phyloP scores from a whole-genome alignment of 2,329 filamentous ascomycete genomes.

The Exophiala spinifera region DNA sequence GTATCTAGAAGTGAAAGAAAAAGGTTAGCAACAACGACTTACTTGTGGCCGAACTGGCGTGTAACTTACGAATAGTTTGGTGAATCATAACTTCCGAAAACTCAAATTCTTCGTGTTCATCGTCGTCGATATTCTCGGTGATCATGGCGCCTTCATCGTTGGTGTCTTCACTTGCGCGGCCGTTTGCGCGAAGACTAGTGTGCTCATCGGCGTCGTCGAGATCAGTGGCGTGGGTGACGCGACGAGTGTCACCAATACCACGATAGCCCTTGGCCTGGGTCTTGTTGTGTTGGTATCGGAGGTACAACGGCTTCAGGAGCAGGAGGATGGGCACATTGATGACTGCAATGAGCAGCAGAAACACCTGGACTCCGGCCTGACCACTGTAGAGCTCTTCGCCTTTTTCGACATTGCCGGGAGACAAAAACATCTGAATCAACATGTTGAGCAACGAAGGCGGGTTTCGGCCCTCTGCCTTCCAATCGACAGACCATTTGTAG shows the following conservation, averaged over 20 bases:
- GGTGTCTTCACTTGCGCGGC: conserved; percentile 66
- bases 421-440: conserved; percentile 99
- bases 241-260: conserved; percentile 78
- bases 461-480: conserved; percentile 62
- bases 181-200: conserved; percentile 46
- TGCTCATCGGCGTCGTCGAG: conserved; percentile 66
- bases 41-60: conserved; percentile 32
- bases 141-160: conserved; percentile 87
- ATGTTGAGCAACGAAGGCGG: conserved; percentile 94
- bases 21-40: conserved; percentile 33
- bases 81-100: conserved; percentile 98
- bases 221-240: conserved; percentile 83
- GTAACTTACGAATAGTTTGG: conserved; percentile 85
- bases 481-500: conserved; percentile 96
- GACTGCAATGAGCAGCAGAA: conserved; percentile 77
- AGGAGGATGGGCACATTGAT: conserved; percentile 85
- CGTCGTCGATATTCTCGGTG: conserved; percentile 71
- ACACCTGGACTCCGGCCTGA: conserved; percentile 71
- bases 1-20: conserved; percentile 22
- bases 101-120: conserved; percentile 94
- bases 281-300: conserved; percentile 88
- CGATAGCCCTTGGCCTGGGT: conserved; percentile 86
- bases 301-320: conserved; percentile 92
- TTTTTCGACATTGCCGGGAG: conserved; percentile 66
- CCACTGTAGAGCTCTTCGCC: conserved; percentile 74